Conservation (phyloP, 345 rosid species). For the Passiflora organensis region DNA sequence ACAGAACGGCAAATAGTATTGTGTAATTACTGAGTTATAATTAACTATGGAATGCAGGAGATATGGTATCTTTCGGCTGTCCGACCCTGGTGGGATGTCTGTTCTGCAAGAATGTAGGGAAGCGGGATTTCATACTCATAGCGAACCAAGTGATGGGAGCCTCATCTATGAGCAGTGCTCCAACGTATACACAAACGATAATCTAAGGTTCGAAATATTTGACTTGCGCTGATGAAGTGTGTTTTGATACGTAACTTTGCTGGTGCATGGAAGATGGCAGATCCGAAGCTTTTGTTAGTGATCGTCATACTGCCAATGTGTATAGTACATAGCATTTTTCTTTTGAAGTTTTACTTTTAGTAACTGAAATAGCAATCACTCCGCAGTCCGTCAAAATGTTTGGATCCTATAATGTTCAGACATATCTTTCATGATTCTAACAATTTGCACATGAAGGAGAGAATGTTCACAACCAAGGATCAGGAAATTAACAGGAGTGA, state of each 20-base stretch:
- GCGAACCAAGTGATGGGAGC: conserved; percentile 67
- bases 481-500: no score
- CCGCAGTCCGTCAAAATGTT: no score
- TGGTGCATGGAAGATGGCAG: background rate
- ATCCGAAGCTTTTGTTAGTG: background rate
- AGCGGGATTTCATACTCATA: conserved; percentile 66
- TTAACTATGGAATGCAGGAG: conserved; percentile 33
- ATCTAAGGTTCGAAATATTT: conserved; percentile 83
- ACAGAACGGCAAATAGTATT: background rate
- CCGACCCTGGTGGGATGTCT: conserved; percentile 75
- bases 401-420: no score
- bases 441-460: no score
- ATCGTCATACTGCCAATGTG: background rate
- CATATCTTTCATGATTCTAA: no score
- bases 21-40: no score
- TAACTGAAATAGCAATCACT: no score
- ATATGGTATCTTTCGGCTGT: conserved; percentile 63
- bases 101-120: conserved; percentile 60
- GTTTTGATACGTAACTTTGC: background rate
- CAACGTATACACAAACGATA: conserved; percentile 73
- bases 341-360: no score
- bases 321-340: no score
- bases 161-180: conserved; percentile 65
- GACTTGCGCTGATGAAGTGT: conserved; percentile 55
- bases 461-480: no score